A percentile compares a stretch with the other conserved stretches of the same genome.
phyloP scores from a whole-genome alignment of 805 yeast genomes.

The Nakazawaea pomicola region DNA sequence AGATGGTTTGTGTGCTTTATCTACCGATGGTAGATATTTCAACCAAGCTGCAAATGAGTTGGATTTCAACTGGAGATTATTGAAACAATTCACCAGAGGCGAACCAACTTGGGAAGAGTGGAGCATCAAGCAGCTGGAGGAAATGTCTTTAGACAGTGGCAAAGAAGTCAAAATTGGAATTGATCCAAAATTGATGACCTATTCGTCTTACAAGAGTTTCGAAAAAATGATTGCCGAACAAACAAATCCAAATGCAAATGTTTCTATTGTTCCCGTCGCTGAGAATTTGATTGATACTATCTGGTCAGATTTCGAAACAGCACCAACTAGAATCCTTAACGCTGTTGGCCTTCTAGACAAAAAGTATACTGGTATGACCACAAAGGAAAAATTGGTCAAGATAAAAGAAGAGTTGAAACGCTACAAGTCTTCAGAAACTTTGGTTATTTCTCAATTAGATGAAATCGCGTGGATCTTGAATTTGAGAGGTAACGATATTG shows the following conservation, averaged over 20 bases:
- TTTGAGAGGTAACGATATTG: slow-evolving; percentile 56
- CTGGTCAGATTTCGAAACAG: slow-evolving; percentile 51
- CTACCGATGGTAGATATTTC: slow-evolving; percentile 60
- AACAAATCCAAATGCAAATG: slow-evolving; percentile 22
- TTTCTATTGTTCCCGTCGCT: slow-evolving; percentile 38
- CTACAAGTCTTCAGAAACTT: slow-evolving; percentile 17
- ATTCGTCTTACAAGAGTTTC: slow-evolving; percentile 27
- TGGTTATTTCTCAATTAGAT: slow-evolving; percentile 54
- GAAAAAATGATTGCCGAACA: slow-evolving; percentile 27
- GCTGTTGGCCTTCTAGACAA: slow-evolving; percentile 45
- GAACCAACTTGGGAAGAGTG: slow-evolving; percentile 57
- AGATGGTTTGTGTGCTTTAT: slow-evolving; percentile 50
- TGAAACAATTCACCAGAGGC: slow-evolving; percentile 46
- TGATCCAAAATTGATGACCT: slow-evolving; percentile 47
- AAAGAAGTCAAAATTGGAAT: slow-evolving; percentile 30
- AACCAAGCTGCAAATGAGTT: slow-evolving; percentile 53
- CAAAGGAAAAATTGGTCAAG: slow-evolving; percentile 50
- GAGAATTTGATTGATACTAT: slow-evolving; percentile 45
- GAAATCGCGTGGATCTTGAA: slow-evolving; percentile 91
- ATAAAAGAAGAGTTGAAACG: slow-evolving; percentile 32
- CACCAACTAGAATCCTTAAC: slow-evolving; percentile 52
- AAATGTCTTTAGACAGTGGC: slow-evolving; percentile 42
- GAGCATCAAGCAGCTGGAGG: slow-evolving; percentile 46
- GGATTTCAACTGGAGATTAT: slow-evolving; percentile 54
- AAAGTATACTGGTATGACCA: slow-evolving; percentile 62